phyloP scores from a whole-genome alignment of 352 stramenopile species.

The Pythium dissimile region DNA sequence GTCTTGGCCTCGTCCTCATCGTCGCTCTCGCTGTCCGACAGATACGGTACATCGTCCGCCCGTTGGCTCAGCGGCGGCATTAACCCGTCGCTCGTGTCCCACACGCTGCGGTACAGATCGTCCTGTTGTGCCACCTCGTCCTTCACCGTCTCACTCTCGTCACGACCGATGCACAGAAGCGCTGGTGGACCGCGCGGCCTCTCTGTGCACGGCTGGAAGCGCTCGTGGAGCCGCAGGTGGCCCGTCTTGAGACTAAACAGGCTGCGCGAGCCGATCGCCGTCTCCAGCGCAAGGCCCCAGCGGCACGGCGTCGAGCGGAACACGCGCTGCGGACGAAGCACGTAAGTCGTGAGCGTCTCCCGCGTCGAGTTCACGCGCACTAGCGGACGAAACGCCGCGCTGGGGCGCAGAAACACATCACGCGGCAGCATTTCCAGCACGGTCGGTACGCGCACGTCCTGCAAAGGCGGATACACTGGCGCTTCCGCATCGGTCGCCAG shows the following conservation, averaged over 20 bases:
- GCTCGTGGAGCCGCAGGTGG: slow-evolving; percentile 14
- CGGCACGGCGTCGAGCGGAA: slow-evolving; percentile 37
- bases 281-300: slow-evolving; percentile 33
- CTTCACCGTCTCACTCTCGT: background rate
- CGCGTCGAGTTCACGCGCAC: slow-evolving; percentile 28
- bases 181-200: slow-evolving; percentile 15
- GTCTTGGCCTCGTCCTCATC: slow-evolving; percentile 29
- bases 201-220: slow-evolving; percentile 28
- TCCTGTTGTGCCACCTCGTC: background rate
- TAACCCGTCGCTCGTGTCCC: slow-evolving; percentile 31
- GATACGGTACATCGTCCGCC: slow-evolving; percentile 41
- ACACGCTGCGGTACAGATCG: slow-evolving; percentile 33
- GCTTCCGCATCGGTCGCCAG: background rate
- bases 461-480: background rate
- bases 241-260: slow-evolving; percentile 24
- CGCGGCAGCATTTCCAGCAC: slow-evolving; percentile 39
- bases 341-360: slow-evolving; percentile 50
- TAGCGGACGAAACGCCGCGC: slow-evolving; percentile 49
- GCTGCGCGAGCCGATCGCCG: slow-evolving; percentile 39
- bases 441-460: slow-evolving; percentile 20
- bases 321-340: slow-evolving; percentile 44
- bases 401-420: slow-evolving; percentile 49
- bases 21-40: slow-evolving; percentile 81
- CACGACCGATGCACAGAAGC: slow-evolving; percentile 1
- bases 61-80: slow-evolving; percentile 32